Evolutionary conservation across 2,329 filamentous ascomycete genomes (phyloP).

Genomic region (Cercospora zeina): DNA sequence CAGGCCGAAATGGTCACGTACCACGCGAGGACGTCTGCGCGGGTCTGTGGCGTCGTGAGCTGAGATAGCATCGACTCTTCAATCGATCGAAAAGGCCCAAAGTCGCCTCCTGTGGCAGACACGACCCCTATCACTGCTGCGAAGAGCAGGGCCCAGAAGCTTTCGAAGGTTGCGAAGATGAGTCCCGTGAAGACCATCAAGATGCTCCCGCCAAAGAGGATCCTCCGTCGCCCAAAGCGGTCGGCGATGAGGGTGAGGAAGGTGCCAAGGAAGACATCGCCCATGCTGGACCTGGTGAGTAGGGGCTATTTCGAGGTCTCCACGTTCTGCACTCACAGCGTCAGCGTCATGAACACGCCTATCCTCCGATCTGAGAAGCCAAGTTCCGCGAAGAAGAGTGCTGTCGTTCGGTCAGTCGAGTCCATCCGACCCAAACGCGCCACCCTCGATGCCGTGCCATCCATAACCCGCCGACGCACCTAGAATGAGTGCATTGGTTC

Average conservation of each 20-base stretch:
- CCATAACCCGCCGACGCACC: conserved; percentile 25
- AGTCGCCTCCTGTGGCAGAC: conserved; percentile 57
- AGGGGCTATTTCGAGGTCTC: not conserved
- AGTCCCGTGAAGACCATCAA: conserved; percentile 39
- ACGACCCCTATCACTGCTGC: conserved; percentile 40
- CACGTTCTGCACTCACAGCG: conserved; percentile 9
- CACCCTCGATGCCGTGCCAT: not conserved
- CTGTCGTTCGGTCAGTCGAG: conserved; percentile 22
- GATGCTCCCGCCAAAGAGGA: conserved; percentile 36
- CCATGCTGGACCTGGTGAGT: conserved; percentile 26
- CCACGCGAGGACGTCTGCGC: conserved; percentile 67
- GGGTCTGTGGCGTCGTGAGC: conserved; percentile 55
- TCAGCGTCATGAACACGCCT: conserved; percentile 41
- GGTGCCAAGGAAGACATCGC: conserved; percentile 41
- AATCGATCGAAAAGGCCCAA: conserved; percentile 66
- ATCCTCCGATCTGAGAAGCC: conserved; percentile 39
- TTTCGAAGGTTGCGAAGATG: conserved; percentile 37
- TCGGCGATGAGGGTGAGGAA: conserved; percentile 40
- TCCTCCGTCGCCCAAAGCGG: conserved; percentile 37
- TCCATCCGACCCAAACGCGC: not conserved
- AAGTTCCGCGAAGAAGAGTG: conserved; percentile 41
- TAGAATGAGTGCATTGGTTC: conserved; percentile 36
- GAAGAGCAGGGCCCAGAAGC: conserved; percentile 40
- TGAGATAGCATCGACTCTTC: conserved; percentile 66
- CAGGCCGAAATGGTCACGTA: conserved; percentile 61